phyloP scores from a whole-genome alignment of 1,284 basidiomycete genomes.

The Apiotrichum porosum region DNA sequence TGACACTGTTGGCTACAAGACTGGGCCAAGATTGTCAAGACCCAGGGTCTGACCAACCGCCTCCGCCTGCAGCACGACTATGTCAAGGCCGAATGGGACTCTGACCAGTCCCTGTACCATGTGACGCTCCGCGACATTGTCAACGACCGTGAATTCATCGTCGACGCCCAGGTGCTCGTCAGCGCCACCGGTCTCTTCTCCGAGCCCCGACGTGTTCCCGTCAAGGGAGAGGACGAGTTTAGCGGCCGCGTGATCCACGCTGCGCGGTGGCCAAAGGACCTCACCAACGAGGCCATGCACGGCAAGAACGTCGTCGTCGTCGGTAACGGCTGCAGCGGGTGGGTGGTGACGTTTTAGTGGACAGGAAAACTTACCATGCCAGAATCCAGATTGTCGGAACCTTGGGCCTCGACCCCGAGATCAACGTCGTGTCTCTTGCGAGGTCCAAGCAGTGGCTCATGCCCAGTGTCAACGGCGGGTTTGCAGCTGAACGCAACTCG shows the following conservation, averaged over 20 bases:
- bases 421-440: constrained; percentile 17
- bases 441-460: constrained; percentile 18
- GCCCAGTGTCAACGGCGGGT: constrained; percentile 6
- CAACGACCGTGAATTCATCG: constrained; percentile 8
- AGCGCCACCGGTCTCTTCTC: constrained; percentile 14
- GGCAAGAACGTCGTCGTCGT: constrained; percentile 19
- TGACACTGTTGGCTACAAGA: too few species aligned
- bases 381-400: constrained; percentile 18
- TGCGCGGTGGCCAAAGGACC: constrained; percentile 25
- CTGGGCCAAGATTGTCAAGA: constrained; percentile 16
- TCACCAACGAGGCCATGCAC: constrained; percentile 12
- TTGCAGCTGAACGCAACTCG: constrained; percentile 8
- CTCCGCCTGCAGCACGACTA: constrained; percentile 13
- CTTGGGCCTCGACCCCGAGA: constrained; percentile 16
- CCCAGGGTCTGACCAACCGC: constrained; percentile 15
- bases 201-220: constrained; percentile 13
- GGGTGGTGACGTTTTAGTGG: neutral
- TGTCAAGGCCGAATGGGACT: constrained; percentile 17
- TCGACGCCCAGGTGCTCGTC: constrained; percentile 14
- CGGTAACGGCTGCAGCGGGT: constrained; percentile 19
- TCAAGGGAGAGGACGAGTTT: constrained; percentile 21
- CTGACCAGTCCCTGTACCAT: constrained; percentile 4
- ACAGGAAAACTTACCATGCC: too few species aligned
- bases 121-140: constrained; percentile 13
- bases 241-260: constrained; percentile 25